Evolutionary conservation across 305 asterid species (phyloP), one percentile per base, ranked within the genome.

Genomic region (Nicotiana rustica): DNA sequence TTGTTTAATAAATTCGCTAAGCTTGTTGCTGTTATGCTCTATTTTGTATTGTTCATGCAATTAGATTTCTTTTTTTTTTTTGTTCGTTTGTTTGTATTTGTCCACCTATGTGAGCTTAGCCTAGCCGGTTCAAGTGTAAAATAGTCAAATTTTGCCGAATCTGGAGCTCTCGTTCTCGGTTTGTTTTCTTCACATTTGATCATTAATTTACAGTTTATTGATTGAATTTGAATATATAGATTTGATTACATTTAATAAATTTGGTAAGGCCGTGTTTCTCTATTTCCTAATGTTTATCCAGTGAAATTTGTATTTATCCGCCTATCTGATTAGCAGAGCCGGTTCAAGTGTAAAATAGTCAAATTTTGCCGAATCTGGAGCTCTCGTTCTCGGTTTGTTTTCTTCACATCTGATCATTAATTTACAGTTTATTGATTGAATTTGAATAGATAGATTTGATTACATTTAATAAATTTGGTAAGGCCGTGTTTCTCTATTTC

Each of bases 321-420:
- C 49, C 49, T 41, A 41, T 41, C 10, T 41, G 49, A 41, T 41
- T 1, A 55, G 60, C 18, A 55, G 4, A 52, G 80, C 29, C 38
- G 38, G 62, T 47, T 73, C 35, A 10, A 75, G 80, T 75, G 65
- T 25, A 15, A 29, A 75, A 25, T 75, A 75, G 65, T 52, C 25
- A 5, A 75, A 14, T 52, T 75, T 9, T 25, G 47, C 55, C 9
- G 47, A 52, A 75, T 75, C 10, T 1, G 12, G 49, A 41, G 49
- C 49, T 41, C 49, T 41, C 49, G 8, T 41, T 41, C 12, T 41
- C 49, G 10, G 2, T 41, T 41, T 41, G 49, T 41, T 41, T 41
- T 41, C 49, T 41, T 41, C 12, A 1, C 49, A 41, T 41, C 8
- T 41, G 49, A 41, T 55, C n/a, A 14, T 55, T 14, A 13, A 14